Percentiles rank a stretch among this genome's conserved stretches.
phyloP scores from a whole-genome alignment of 352 stramenopile species.

The Sclerospora graminicola region DNA sequence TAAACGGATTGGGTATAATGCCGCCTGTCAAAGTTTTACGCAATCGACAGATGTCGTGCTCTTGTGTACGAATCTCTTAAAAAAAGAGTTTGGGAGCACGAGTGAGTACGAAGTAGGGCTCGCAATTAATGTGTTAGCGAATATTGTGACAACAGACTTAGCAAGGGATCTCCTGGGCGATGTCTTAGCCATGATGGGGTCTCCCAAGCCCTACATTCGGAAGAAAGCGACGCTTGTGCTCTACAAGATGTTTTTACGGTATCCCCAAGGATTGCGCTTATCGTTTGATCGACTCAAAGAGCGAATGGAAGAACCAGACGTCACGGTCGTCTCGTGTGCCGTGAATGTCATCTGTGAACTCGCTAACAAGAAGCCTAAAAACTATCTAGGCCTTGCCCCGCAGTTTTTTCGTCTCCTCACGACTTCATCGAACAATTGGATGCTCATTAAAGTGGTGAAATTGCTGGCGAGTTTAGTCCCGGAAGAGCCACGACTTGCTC shows the following conservation, averaged over 20 bases:
- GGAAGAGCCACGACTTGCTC: conserved; percentile 94
- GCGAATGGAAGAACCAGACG: conserved; percentile 92
- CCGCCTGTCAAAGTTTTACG: conserved; percentile 93
- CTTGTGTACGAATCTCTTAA: conserved; percentile 97
- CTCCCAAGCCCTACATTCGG: conserved; percentile 93
- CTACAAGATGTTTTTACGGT: conserved; percentile 98
- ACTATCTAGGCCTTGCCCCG: conserved; percentile 96
- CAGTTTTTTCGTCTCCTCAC: conserved; percentile 98
- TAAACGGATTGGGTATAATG: conserved; percentile 95
- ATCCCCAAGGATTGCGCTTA: conserved; percentile 95
- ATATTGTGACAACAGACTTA: conserved; percentile 97
- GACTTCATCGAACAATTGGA: conserved; percentile 99
- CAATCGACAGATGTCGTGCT: conserved; percentile 97
- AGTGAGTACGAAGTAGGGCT: conserved; percentile 96
- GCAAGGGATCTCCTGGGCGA: conserved; percentile 89
- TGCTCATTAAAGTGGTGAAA: conserved; percentile 99
- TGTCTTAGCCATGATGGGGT: conserved; percentile 87
- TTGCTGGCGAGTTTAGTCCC: conserved; percentile 94
- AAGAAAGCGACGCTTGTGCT: conserved; percentile 98
- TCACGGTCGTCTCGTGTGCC: conserved; percentile 93
- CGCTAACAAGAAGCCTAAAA: conserved; percentile 97
- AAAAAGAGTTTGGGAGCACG: conserved; percentile 91
- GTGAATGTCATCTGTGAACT: conserved; percentile 99
- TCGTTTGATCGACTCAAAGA: conserved; percentile 97
- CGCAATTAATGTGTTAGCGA: conserved; percentile 97